Percentiles rank a stretch among this genome's conserved stretches.
These are phyloP conservation scores for Simplicillium sp. DNA, from an alignment of 2,329 filamentous ascomycete species.

Conservation along the genomic window DNA sequence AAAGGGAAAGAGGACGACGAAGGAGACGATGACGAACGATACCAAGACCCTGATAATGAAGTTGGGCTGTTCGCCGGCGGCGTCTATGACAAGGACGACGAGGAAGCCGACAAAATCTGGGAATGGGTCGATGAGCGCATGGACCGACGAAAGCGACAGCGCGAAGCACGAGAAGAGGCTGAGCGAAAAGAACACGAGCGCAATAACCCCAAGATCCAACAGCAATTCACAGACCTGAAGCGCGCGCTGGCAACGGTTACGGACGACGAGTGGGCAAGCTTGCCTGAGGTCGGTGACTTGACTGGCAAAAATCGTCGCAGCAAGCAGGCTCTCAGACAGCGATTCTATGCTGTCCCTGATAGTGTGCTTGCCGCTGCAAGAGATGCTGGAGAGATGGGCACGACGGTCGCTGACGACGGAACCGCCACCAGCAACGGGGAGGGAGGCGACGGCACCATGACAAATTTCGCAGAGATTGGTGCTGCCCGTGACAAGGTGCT, in stretches of 20 bases:
- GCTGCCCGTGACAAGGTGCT: slow-evolving; percentile 93
- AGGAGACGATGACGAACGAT: slow-evolving; percentile 69
- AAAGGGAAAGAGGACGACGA: slow-evolving; percentile 60
- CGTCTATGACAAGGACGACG: slow-evolving; percentile 93
- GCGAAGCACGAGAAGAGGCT: slow-evolving; percentile 87
- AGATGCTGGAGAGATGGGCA: slow-evolving; percentile 72
- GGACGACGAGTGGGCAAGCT: slow-evolving; percentile 91
- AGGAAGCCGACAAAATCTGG: slow-evolving; percentile 95
- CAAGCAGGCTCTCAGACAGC: slow-evolving; percentile 71
- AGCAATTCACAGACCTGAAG: slow-evolving; percentile 95
- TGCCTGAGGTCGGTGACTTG: slow-evolving; percentile 93
- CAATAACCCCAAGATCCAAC: slow-evolving; percentile 95
- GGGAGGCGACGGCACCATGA: slow-evolving; percentile 78
- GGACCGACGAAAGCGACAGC: slow-evolving; percentile 81
- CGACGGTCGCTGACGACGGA: slow-evolving; percentile 78
- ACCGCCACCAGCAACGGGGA: slow-evolving; percentile 27
- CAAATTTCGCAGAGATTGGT: slow-evolving; percentile 95
- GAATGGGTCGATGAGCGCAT: slow-evolving; percentile 94
- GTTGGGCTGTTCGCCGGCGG: slow-evolving; percentile 91
- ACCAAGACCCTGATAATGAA: slow-evolving; percentile 95
- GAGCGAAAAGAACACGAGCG: slow-evolving; percentile 93
- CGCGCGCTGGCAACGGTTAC: slow-evolving; percentile 78
- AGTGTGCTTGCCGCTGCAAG: slow-evolving; percentile 84
- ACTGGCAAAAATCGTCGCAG: slow-evolving; percentile 86
- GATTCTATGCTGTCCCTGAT: slow-evolving; percentile 95